A percentile compares a stretch with the other conserved stretches of the same genome.
Evolutionary conservation across 2,329 filamentous ascomycete genomes (phyloP).

Genomic region (Xylaria sp.): DNA sequence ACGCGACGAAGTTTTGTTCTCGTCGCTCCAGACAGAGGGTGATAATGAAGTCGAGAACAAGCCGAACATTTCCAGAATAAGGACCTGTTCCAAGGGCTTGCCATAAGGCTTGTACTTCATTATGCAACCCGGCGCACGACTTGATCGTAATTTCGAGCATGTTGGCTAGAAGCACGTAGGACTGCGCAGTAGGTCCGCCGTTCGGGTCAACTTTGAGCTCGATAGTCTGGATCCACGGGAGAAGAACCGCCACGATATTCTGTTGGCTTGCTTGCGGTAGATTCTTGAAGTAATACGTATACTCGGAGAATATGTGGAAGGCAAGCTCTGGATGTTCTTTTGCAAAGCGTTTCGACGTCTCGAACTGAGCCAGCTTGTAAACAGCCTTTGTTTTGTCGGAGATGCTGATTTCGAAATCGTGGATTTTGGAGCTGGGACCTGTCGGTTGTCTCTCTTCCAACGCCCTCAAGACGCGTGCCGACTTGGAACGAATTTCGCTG

Average conservation of each 20-base stretch:
- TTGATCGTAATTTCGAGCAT: constrained; percentile 94
- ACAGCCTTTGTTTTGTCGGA: constrained; percentile 98
- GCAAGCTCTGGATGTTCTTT: constrained; percentile 84
- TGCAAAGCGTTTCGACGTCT: constrained; percentile 85
- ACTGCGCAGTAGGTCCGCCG: constrained; percentile 82
- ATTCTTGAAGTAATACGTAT: constrained; percentile 87
- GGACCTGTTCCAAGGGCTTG: constrained; percentile 91
- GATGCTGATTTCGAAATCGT: constrained; percentile 97
- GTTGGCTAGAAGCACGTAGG: constrained; percentile 92
- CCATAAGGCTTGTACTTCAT: constrained; percentile 96
- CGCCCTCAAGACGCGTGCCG: constrained; percentile 70
- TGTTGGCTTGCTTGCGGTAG: constrained; percentile 76
- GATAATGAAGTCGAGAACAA: constrained; percentile 96
- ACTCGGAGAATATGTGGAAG: constrained; percentile 93
- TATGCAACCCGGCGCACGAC: constrained; percentile 80
- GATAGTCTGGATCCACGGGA: constrained; percentile 94
- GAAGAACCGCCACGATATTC: constrained; percentile 87
- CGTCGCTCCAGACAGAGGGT: constrained; percentile 84
- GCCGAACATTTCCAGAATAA: constrained; percentile 85
- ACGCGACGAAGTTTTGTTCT: constrained; percentile 97
- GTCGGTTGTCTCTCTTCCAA: constrained; percentile 76
- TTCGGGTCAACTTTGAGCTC: constrained; percentile 89
- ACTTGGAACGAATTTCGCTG: constrained; percentile 82
- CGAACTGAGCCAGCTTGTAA: constrained; percentile 95
- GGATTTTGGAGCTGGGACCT: constrained; percentile 74